These are phyloP conservation scores for Triglochin maritima DNA, from an alignment of 106 monocot species.

Conservation along the genomic window DNA sequence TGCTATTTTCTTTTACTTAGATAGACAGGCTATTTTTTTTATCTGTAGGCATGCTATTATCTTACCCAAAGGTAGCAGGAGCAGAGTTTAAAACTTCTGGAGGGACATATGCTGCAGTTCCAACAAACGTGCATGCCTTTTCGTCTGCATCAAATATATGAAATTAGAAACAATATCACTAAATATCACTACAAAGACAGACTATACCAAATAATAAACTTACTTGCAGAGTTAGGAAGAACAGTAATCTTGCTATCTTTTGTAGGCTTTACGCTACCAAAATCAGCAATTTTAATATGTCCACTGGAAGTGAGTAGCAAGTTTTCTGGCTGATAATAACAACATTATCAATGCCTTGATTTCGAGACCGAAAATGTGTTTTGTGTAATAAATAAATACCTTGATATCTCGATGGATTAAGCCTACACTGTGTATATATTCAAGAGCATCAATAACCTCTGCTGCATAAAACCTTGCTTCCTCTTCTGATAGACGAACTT, in stretches of 20 bases:
- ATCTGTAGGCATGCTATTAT: neutral
- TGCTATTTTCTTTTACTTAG: neutral
- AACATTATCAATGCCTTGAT: slow-evolving; percentile 18
- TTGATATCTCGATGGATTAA: slow-evolving; percentile 98
- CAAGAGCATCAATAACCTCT: slow-evolving; percentile 89
- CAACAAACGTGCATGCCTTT: slow-evolving; percentile 87
- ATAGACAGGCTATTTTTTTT: neutral
- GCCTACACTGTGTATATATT: slow-evolving; percentile 80
- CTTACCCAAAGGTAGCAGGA: slow-evolving; percentile 89
- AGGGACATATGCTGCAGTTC: slow-evolving; percentile 96
- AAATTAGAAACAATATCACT: slow-evolving; percentile 1
- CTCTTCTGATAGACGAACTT: slow-evolving; percentile 69
- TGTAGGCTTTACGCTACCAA: slow-evolving; percentile 91
- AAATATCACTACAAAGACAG: neutral
- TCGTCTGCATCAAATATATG: slow-evolving; percentile 41
- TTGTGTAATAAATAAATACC: slow-evolving; percentile 28
- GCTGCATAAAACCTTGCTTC: slow-evolving; percentile 98
- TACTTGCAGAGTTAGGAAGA: slow-evolving; percentile 77
- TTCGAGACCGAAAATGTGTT: neutral
- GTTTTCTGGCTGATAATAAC: slow-evolving; percentile 83
- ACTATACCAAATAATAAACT: neutral
- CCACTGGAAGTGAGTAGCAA: slow-evolving; percentile 83
- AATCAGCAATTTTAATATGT: slow-evolving; percentile 95
- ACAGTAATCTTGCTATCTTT: slow-evolving; percentile 56
- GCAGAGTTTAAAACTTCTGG: slow-evolving; percentile 95